These are phyloP conservation scores for Trypanosoma caninum DNA, from an alignment of 208 protist species.

Conservation along the genomic window DNA sequence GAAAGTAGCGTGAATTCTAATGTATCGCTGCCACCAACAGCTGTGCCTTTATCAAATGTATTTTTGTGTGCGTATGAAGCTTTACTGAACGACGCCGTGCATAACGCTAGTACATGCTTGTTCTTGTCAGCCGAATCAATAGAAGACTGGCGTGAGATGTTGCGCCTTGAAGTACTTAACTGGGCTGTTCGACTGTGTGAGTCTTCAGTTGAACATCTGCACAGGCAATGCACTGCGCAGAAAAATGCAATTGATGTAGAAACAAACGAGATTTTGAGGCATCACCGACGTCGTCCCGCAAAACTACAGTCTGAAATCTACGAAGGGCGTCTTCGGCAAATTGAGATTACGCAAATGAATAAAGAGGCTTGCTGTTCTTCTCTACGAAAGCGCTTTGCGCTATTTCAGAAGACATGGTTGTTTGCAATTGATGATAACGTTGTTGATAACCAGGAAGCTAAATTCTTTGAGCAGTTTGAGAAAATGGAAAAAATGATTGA, in stretches of 20 bases:
- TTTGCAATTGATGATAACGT: constrained; percentile 26
- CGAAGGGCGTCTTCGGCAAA: constrained; percentile 73
- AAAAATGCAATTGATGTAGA: constrained; percentile 45
- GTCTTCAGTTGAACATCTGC: constrained; percentile 1
- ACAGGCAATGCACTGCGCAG: constrained; percentile 16
- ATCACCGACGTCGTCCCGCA: constrained; percentile 76
- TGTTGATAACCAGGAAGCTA: constrained; percentile 27
- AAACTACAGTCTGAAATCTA: constrained; percentile 75
- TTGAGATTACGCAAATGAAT: constrained; percentile 42
- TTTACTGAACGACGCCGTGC: constrained; percentile 1
- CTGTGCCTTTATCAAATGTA: neutral
- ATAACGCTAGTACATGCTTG: constrained; percentile 14
- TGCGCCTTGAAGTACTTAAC: constrained; percentile 44
- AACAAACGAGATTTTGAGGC: constrained; percentile 60
- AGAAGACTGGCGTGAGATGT: constrained; percentile 31
- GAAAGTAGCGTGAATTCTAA: constrained; percentile 7
- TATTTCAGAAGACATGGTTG: constrained; percentile 38
- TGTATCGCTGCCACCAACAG: neutral
- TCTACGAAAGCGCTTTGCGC: constrained; percentile 47
- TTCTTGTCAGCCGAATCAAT: constrained; percentile 25
- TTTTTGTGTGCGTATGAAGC: constrained; percentile 2
- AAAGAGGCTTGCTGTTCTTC: constrained; percentile 56
- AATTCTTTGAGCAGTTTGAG: constrained; percentile 42
- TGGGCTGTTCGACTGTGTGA: constrained; percentile 33
- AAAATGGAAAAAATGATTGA: constrained; percentile 36